A percentile compares a stretch with the other conserved stretches of the same genome.
These are phyloP conservation scores for Paraphysoderma sedebokerense DNA, from an alignment of 371 early-diverging fungal genomes.

Conservation along the genomic window DNA sequence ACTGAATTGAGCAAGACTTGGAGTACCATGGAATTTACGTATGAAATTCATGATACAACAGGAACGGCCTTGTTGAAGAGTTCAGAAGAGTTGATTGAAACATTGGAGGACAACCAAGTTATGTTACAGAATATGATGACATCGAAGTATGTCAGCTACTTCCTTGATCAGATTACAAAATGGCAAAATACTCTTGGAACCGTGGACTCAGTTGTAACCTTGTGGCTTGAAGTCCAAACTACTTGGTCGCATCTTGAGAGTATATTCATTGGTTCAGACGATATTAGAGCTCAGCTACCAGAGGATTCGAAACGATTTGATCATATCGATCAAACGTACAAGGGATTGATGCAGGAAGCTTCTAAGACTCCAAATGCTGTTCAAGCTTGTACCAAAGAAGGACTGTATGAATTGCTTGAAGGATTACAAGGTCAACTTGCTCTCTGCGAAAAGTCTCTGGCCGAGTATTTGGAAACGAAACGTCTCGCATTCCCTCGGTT, in stretches of 20 bases:
- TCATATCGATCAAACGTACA: slow-evolving; percentile 30
- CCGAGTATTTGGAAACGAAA: slow-evolving; percentile 44
- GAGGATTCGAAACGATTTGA: slow-evolving; percentile 43
- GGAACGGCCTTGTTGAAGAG: slow-evolving; percentile 24
- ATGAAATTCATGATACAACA: slow-evolving; percentile 32
- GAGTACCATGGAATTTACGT: slow-evolving; percentile 37
- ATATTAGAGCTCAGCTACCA: slow-evolving; percentile 40
- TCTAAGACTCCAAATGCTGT: slow-evolving; percentile 35
- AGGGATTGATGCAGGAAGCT: slow-evolving; percentile 30
- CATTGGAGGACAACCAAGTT: slow-evolving; percentile 43
- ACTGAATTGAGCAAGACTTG: slow-evolving; percentile 38
- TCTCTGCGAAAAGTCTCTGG: slow-evolving; percentile 40
- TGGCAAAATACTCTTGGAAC: slow-evolving; percentile 37
- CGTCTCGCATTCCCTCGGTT: slow-evolving; percentile 40
- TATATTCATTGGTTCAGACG: slow-evolving; percentile 42
- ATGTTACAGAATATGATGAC: slow-evolving; percentile 48
- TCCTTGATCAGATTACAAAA: slow-evolving; percentile 33
- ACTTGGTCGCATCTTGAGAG: slow-evolving; percentile 43
- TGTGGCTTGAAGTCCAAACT: slow-evolving; percentile 42
- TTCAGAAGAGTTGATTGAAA: slow-evolving; percentile 41
- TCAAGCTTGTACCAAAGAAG: slow-evolving; percentile 25
- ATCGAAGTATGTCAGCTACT: slow-evolving; percentile 36
- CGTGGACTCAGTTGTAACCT: slow-evolving; percentile 30
- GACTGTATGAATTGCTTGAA: slow-evolving; percentile 30
- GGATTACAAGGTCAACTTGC: slow-evolving; percentile 32